Evolutionary conservation across 306 rosid species (phyloP).

Genomic region (Sesbania bispinosa): DNA sequence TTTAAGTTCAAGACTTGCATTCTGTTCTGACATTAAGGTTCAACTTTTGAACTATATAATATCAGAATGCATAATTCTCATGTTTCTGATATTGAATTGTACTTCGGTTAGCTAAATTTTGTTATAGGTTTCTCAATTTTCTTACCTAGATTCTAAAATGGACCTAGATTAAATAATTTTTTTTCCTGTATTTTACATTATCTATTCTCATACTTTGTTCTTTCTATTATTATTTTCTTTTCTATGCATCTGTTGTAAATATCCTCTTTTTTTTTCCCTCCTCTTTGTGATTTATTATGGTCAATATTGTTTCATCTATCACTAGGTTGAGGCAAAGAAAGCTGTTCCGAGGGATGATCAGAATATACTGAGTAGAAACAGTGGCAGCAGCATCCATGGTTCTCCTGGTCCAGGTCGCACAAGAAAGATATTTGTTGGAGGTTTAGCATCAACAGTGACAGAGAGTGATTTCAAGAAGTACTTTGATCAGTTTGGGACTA

Average conservation of each 20-base stretch:
- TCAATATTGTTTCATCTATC: slow-evolving; percentile 23
- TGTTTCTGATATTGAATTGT: slow-evolving; percentile 24
- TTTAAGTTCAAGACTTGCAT: slow-evolving; percentile 22
- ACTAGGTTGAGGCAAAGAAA: slow-evolving; percentile 95
- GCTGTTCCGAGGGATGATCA: slow-evolving; percentile 99
- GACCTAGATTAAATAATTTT: slow-evolving; percentile 10
- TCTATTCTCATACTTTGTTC: neutral
- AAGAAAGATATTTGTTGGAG: slow-evolving; percentile 96
- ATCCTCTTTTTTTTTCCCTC: neutral
- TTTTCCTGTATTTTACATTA: neutral
- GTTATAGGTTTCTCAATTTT: slow-evolving; percentile 12
- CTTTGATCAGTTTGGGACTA: slow-evolving; percentile 96
- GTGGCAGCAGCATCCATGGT: slow-evolving; percentile 77
- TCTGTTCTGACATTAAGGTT: too few species aligned
- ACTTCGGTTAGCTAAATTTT: slow-evolving; percentile 14
- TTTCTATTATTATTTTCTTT: slow-evolving; percentile 6
- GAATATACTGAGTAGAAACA: slow-evolving; percentile 69
- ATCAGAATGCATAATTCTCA: neutral
- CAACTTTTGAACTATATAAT: slow-evolving; percentile 21
- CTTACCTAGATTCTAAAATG: slow-evolving; percentile 21
- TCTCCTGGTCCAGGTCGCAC: slow-evolving; percentile 95
- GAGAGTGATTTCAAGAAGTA: slow-evolving; percentile 92
- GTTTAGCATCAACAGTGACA: slow-evolving; percentile 94
- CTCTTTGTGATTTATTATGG: neutral
- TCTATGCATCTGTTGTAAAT: slow-evolving; percentile 13